phyloP scores from a whole-genome alignment of 164 flowering plant species.

The Macadamia integrifolia region DNA sequence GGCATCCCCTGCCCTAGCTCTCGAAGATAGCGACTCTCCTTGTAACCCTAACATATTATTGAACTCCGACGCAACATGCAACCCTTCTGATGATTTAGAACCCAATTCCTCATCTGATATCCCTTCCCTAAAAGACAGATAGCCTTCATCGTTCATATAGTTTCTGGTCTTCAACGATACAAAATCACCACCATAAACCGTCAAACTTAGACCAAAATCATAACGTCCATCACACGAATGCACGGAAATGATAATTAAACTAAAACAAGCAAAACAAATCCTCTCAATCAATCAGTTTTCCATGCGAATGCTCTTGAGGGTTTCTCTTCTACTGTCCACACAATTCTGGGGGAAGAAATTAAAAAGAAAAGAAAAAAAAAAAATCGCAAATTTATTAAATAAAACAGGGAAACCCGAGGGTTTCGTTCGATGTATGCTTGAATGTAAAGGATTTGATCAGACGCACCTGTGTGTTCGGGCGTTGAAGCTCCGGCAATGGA shows the following conservation, averaged over 20 bases:
- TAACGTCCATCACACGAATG: conserved; percentile 7
- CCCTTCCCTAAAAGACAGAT: conserved; percentile 15
- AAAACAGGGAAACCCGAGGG: conserved; percentile 7
- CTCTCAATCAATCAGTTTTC: conserved; percentile 6
- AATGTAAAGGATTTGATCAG: background rate
- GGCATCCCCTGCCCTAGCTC: conserved; percentile 21
- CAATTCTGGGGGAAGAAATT: too few species aligned
- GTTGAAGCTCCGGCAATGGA: conserved; percentile 9
- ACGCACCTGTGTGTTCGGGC: conserved; percentile 18
- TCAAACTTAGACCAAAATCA: background rate
- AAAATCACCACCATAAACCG: conserved; percentile 9
- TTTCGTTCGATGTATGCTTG: background rate
- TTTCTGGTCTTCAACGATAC: conserved; percentile 5
- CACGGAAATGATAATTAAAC: background rate
- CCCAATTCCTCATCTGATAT: conserved; percentile 20
- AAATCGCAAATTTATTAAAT: background rate
- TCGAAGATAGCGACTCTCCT: conserved; percentile 5
- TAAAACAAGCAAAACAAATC: background rate
- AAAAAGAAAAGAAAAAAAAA: background rate
- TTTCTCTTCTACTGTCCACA: conserved; percentile 3
- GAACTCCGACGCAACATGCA: conserved; percentile 20
- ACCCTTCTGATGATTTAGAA: conserved; percentile 8
- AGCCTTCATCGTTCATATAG: conserved; percentile 24
- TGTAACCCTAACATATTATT: conserved; percentile 26
- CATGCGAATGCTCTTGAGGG: conserved; percentile 7